These are phyloP conservation scores for Ophiocytium majus DNA, from an alignment of 352 stramenopile species.

Conservation along the genomic window DNA sequence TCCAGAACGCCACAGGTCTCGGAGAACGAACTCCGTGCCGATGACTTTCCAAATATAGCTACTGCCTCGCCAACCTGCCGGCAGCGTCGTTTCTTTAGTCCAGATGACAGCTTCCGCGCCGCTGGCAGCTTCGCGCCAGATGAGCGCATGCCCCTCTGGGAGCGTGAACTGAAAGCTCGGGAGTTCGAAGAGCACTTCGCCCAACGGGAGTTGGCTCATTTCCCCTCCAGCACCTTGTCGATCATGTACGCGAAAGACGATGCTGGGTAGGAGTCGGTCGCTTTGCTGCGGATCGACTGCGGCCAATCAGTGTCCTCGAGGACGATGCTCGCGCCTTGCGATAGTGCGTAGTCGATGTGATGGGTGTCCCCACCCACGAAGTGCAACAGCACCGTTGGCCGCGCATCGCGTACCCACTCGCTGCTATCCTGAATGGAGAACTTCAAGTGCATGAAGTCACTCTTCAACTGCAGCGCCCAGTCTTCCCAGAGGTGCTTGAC, in stretches of 20 bases:
- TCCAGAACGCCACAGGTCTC: background rate
- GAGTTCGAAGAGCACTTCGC: background rate
- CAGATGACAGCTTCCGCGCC: background rate
- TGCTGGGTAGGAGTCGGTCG: background rate
- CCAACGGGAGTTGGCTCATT: conserved; percentile 5
- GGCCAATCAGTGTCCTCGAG: background rate
- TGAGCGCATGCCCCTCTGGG: background rate
- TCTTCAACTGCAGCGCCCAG: background rate
- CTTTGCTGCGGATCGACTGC: background rate
- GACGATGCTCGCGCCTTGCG: background rate
- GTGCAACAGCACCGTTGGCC: background rate
- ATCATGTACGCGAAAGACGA: background rate
- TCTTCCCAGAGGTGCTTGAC: background rate
- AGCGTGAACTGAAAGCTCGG: background rate
- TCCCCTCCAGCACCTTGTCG: background rate
- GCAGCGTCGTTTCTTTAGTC: background rate
- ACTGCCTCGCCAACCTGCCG: background rate
- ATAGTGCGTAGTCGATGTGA: background rate
- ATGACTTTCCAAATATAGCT: background rate
- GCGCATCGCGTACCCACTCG: background rate
- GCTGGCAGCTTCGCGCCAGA: background rate
- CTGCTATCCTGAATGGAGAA: background rate
- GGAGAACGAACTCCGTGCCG: background rate
- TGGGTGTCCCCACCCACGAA: background rate
- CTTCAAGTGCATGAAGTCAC: background rate